Evolutionary conservation across 73 alveolate genomes (phyloP).

Genomic region (Blepharisma stoltei): DNA sequence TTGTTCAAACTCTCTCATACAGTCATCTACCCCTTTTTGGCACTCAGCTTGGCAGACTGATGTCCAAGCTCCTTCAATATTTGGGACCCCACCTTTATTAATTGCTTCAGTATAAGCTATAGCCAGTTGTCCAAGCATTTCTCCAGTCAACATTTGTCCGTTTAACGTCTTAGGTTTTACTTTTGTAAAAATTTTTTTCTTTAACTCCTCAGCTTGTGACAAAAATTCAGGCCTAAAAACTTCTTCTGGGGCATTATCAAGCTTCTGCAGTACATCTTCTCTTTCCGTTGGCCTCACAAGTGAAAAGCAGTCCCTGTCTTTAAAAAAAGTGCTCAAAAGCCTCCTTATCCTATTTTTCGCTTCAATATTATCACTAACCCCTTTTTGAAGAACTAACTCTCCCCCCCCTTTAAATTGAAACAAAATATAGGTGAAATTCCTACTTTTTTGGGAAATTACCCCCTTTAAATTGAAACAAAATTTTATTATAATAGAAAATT

Average conservation of each 20-base stretch:
- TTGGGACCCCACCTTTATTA: conserved; percentile 92
- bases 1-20: conserved; percentile 52
- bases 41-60: conserved; percentile 91
- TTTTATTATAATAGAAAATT: no score
- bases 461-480: no score
- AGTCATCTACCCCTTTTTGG: conserved; percentile 67
- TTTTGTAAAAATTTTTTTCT: conserved; percentile 84
- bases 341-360: conserved; percentile 67
- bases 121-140: conserved; percentile 85
- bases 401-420: no score
- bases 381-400: conserved; percentile 43
- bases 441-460: no score
- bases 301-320: conserved; percentile 90
- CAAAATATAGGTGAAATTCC: no score
- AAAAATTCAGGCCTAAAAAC: conserved; percentile 86
- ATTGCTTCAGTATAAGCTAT: conserved; percentile 84
- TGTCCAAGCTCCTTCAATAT: conserved; percentile 94
- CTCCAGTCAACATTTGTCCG: conserved; percentile 80
- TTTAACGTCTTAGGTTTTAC: conserved; percentile 86
- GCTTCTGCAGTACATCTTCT: conserved; percentile 81
- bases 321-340: conserved; percentile 55
- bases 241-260: conserved; percentile 64
- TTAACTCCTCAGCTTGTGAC: conserved; percentile 61
- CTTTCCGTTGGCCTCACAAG: conserved; percentile 93
- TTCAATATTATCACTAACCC: conserved; percentile 63